These are phyloP conservation scores for Rhizopus delemar DNA, from an alignment of 371 early-diverging fungal species.

Conservation along the genomic window DNA sequence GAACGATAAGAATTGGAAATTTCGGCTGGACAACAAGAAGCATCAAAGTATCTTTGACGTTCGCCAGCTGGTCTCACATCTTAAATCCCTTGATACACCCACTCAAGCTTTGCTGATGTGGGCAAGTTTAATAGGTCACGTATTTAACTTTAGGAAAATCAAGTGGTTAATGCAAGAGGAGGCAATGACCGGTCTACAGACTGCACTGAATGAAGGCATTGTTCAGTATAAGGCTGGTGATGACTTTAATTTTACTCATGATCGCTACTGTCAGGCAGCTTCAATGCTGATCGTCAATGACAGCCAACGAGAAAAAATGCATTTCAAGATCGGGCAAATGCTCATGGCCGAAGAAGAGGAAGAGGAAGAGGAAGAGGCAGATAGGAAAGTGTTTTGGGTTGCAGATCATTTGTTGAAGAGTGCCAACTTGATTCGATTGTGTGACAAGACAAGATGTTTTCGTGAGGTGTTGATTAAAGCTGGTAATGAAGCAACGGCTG, in stretches of 20 bases:
- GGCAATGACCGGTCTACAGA: slow-evolving; percentile 43
- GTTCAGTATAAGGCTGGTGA: slow-evolving; percentile 37
- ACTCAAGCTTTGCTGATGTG: slow-evolving; percentile 43
- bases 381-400: slow-evolving; percentile 27
- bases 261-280: slow-evolving; percentile 47
- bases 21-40: slow-evolving; percentile 37
- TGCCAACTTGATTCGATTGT: slow-evolving; percentile 25
- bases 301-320: slow-evolving; percentile 31
- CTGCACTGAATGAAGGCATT: slow-evolving; percentile 41
- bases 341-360: slow-evolving; percentile 26
- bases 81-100: slow-evolving; percentile 34
- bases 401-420: slow-evolving; percentile 50
- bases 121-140: slow-evolving; percentile 45
- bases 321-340: slow-evolving; percentile 43
- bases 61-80: slow-evolving; percentile 35
- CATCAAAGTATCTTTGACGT: slow-evolving; percentile 36
- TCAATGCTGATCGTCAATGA: slow-evolving; percentile 33
- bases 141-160: slow-evolving; percentile 40
- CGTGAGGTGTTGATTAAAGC: slow-evolving; percentile 35
- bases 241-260: slow-evolving; percentile 45
- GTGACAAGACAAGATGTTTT: slow-evolving; percentile 25
- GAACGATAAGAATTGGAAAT: slow-evolving; percentile 47
- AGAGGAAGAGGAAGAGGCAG: slow-evolving; percentile 22
- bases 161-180: slow-evolving; percentile 33
- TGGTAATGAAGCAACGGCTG: slow-evolving; percentile 35